phyloP scores from a whole-genome alignment of 2,329 filamentous ascomycete species.

The Aspergillus quadrilineatus region DNA sequence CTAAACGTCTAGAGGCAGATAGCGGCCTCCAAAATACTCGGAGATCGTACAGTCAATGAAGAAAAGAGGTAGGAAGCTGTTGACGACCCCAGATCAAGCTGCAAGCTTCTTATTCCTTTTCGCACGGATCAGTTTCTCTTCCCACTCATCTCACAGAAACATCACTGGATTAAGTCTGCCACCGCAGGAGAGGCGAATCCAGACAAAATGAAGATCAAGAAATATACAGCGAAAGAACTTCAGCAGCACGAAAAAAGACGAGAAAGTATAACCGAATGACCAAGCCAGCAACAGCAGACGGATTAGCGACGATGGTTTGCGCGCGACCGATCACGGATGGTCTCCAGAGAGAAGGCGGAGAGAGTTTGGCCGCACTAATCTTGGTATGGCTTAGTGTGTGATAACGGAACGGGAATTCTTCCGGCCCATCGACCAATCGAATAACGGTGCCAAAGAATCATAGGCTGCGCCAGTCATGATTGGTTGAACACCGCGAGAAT shows the following conservation, averaged over 20 bases:
- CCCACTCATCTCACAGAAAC: conserved; percentile 28
- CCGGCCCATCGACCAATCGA: conserved; percentile 18
- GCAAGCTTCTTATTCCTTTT: conserved; percentile 21
- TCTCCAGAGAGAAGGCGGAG: conserved; percentile 33
- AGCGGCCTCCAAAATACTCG: background rate
- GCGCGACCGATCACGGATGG: conserved; percentile 40
- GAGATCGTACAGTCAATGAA: background rate
- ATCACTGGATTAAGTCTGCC: conserved; percentile 26
- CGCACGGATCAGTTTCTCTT: conserved; percentile 26
- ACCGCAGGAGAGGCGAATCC: conserved; percentile 10
- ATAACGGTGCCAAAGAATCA: conserved; percentile 8
- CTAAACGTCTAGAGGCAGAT: conserved; percentile 6
- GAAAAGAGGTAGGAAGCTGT: conserved; percentile 8
- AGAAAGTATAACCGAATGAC: conserved; percentile 12
- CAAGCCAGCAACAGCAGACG: conserved; percentile 22
- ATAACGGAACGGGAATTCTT: conserved; percentile 26
- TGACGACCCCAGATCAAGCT: conserved; percentile 15
- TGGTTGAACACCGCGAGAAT: conserved; percentile 2
- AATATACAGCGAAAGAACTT: background rate
- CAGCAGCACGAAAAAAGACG: conserved; percentile 3
- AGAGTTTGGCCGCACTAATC: conserved; percentile 34
- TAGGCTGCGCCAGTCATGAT: conserved; percentile 2
- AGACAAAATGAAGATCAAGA: background rate
- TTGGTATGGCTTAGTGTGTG: conserved; percentile 18
- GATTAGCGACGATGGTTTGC: conserved; percentile 33